Evolutionary conservation across 1,284 basidiomycete species (phyloP), one percentile per base, ranked within the genome.

Genomic region (Trametes sp.): DNA sequence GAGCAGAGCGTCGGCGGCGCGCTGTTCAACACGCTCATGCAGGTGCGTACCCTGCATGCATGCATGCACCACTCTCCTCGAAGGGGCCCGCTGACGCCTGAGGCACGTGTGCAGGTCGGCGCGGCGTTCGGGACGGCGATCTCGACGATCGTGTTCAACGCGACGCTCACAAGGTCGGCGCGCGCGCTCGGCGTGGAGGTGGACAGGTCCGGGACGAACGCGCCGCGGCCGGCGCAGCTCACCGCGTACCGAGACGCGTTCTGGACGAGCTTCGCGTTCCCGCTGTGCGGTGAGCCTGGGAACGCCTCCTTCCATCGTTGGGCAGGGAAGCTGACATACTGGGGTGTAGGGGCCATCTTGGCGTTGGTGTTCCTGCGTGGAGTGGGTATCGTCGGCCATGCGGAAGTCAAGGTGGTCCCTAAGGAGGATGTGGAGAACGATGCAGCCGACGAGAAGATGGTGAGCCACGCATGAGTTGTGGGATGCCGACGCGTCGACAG

Each of bases 1-100:
- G 94, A 96, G 71, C 93, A 95, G 74, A 88, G 86, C 71, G 82
- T 95, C 1, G 87, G 89, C 1, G 92, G 91, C 2, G 93, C 87
- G 1, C 66, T 93, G 42, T 92, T 92, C 73, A 88, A 91, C 69
- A 90, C 89, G 28, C 88, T 92, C 84, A 87, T 84, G 4, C 89
- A 90, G 86, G 76, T 94, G 11, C 92, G 93, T 19, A 87, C 87
- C 0, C 21, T 23, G 13, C 41, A 4, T 19, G 21, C 2, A 21
- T 8, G 19, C 21, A 14, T n/a, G 19, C 41, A 7, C n/a, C n/a
- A n/a, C n/a, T n/a, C 21, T 14, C 19, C 19, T n/a, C n/a, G n/a
- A n/a, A n/a, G n/a, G n/a, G n/a, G n/a, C n/a, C n/a, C n/a, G n/a
- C n/a, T n/a, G n/a, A n/a, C n/a, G n/a, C n/a, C 42, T 45, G 42